Evolutionary conservation across 1,284 basidiomycete species (phyloP), one percentile per base, ranked within the genome.

Genomic region (Hymenochaete sp.): DNA sequence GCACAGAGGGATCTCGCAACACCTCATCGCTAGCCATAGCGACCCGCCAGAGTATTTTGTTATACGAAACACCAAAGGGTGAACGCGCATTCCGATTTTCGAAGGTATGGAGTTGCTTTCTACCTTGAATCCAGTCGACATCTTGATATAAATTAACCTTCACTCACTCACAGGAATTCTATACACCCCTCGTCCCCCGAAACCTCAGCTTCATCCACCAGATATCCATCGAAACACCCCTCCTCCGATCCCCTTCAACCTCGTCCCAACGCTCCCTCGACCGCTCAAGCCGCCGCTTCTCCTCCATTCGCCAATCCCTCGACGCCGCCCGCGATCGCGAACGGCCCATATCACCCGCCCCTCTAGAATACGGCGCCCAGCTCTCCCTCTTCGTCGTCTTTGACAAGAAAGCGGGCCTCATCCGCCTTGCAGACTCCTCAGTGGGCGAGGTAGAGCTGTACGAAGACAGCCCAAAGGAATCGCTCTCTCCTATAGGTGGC

Each of bases 11-110:
- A 47, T 65, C 71, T 13, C 63, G 70, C 37, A 75, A 77, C n/a
- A 74, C 75, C 2, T 73, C 79, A 25, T 64, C 82, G 33, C 71
- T 89, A 16, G 86, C 84, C 0, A 72, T 89, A n/a, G 79, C 77
- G 6, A 82, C 82, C 1, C 86, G 83, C 56, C 70, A 65, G 32
- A 79, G 72, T 45, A 81, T 88, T 38, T 63, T 85, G 7, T 56
- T 89, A 11, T 89, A 86, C 53, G 83, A 89, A 59, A 80, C 84
- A 0, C 82, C 82, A 0, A 80, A 75, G 59, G 81, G 82, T 13
- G 82, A 89, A 61, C 69, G 85, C n/a, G 81, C 82, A 0, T 89
- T 87, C 57, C 74, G 77, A 53, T 83, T 84, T 55, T 70, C 84
- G 33, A 88, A 85, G 73, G 84, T 82, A 40, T 35, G 32, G n/a